Evolutionary conservation across 805 yeast genomes (phyloP), one percentile per base, ranked within the genome.

Genomic region (Ogataea angusta): DNA sequence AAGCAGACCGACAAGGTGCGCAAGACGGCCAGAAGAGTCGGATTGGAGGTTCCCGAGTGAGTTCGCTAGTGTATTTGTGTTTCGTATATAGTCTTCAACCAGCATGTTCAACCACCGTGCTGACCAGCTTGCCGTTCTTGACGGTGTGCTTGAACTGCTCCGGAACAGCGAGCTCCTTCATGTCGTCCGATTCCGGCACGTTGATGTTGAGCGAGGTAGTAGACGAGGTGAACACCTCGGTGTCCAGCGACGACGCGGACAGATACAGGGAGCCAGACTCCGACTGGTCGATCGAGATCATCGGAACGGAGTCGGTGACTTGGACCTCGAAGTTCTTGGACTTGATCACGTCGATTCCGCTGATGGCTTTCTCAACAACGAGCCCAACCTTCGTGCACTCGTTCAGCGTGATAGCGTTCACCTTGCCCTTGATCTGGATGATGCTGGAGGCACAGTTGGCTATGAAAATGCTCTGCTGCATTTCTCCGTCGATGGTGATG

Each of bases 281-380:
- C 46, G 89, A 78, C 64, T 90, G 91, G 64, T 93, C 99, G 47
- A 90, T 73, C 36, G 85, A 79, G 51, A 93, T 76, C 61, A 87
- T 80, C 23, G 97, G 96, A 17, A 87, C 79, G 17, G 70, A 64
- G n/a, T 88, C 95, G 31, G 83, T 68, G 8, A 90, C 80, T 66
- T 93, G 99, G 36, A 93, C 61, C 29, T 93, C 97, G 59, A 87
- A 85, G 56, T 79, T 80, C 47, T 66, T 66, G 42, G 89, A 80
- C 66, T 89, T 89, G 64, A 91, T 86, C 41, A 91, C 69, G 49
- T 91, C 98, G 40, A 91, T 72, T 31, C 96, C 93, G 5, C 96
- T 80, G 36, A 93, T 85, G 54, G 88, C 77, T 21, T 85, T 75
- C 46, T 93, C 98, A 26, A 89, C 73, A 23, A 93, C 83, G 21